Conservation (phyloP, 345 rosid genomes). For the Eucalyptus cloeziana region DNA sequence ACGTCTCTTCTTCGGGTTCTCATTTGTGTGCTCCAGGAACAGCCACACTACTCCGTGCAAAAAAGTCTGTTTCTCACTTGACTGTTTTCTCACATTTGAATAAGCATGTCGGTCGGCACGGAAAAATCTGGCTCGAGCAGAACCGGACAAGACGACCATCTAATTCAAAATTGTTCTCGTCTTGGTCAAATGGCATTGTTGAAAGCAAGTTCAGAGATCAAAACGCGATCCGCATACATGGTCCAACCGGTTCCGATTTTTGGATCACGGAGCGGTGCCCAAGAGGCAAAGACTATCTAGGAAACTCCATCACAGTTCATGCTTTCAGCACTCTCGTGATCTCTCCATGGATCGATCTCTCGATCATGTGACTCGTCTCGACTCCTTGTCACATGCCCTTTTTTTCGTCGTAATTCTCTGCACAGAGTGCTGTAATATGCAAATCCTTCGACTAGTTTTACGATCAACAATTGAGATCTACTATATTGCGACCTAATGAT, state of each 20-base stretch:
- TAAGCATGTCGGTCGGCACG: not conserved
- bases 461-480: not conserved
- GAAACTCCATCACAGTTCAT: not conserved
- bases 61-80: not conserved
- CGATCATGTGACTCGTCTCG: not conserved
- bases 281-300: too few species aligned
- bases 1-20: not conserved
- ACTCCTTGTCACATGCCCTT: too few species aligned
- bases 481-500: not conserved
- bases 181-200: not conserved
- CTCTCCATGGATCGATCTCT: not conserved
- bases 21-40: not conserved
- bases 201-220: not conserved
- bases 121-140: not conserved
- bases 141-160: not conserved
- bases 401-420: not conserved
- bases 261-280: too few species aligned
- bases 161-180: not conserved
- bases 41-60: not conserved
- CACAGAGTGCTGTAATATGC: not conserved
- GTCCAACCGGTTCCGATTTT: too few species aligned
- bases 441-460: not conserved
- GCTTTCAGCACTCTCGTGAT: rapidly evolving
- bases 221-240: too few species aligned
- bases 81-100: not conserved